These are phyloP conservation scores for Micractinium conductrix DNA, from an alignment of 139 green algal species.

Conservation along the genomic window DNA sequence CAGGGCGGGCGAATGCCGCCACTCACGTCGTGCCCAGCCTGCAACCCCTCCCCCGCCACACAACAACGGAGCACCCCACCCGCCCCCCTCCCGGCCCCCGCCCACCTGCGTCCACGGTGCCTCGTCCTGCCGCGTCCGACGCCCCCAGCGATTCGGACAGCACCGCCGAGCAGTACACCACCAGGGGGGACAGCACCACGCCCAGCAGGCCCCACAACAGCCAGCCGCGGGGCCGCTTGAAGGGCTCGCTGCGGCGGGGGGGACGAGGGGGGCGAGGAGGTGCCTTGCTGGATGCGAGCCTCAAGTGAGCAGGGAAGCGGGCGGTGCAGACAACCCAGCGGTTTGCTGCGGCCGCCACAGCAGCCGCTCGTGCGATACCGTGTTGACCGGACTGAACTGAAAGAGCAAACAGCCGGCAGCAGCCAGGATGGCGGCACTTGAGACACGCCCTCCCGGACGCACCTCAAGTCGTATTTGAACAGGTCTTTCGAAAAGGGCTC, in stretches of 20 bases:
- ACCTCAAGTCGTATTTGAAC: slow-evolving; percentile 60
- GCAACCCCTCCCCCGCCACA: too few species aligned
- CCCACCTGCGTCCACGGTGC: slow-evolving; percentile 73
- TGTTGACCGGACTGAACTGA: too few species aligned
- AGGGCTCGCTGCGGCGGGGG: slow-evolving; percentile 47
- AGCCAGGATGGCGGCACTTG: too few species aligned
- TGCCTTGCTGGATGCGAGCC: too few species aligned
- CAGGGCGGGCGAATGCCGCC: too few species aligned
- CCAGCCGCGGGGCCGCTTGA: slow-evolving; percentile 74
- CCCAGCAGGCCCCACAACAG: slow-evolving; percentile 78
- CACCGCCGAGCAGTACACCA: slow-evolving; percentile 60
- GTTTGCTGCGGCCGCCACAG: neutral
- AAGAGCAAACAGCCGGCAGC: neutral
- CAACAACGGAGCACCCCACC: too few species aligned
- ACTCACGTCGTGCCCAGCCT: too few species aligned
- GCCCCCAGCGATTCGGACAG: slow-evolving; percentile 29
- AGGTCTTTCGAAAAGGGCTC: slow-evolving; percentile 48
- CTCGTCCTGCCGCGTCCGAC: slow-evolving; percentile 48
- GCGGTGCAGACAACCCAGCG: neutral
- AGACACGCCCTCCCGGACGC: neutral
- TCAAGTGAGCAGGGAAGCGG: neutral
- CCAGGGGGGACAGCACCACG: slow-evolving; percentile 61
- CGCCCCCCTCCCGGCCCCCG: neutral
- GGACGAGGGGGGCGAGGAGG: neutral
- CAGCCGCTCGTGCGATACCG: too few species aligned